Evolutionary conservation across 2,329 filamentous ascomycete species (phyloP).

Genomic region (Aspergillus sp.): DNA sequence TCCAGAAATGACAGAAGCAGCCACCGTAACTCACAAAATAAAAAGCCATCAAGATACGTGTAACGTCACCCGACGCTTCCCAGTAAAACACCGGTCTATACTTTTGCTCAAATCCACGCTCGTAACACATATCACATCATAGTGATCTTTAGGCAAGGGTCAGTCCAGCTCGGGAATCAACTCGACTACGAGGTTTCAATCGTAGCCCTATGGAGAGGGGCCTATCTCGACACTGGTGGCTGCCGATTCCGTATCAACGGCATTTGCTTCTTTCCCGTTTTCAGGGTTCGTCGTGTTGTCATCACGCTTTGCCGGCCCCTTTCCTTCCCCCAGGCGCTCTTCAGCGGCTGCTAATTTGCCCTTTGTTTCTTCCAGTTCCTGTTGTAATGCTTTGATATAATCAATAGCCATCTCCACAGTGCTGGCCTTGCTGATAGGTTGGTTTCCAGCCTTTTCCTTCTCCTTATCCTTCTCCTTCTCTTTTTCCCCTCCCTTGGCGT

Average conservation of each 20-base stretch:
- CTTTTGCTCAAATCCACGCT: constrained; percentile 1
- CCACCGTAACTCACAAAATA: not conserved
- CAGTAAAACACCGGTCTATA: not conserved
- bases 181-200: constrained; percentile 1
- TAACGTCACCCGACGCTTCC: not conserved
- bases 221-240: not conserved
- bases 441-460: constrained; percentile 51
- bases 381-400: constrained; percentile 84
- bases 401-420: constrained; percentile 97
- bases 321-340: constrained; percentile 52
- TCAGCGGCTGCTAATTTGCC: constrained; percentile 66
- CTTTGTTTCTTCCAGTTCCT: constrained; percentile 68
- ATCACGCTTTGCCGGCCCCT: not conserved
- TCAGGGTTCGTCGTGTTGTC: not conserved
- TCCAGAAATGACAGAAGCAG: not conserved
- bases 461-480: constrained; percentile 55
- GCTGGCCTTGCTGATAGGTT: constrained; percentile 86
- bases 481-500: constrained; percentile 45
- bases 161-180: not conserved
- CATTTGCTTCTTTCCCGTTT: not conserved
- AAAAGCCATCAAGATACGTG: not conserved
- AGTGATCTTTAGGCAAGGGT: not conserved
- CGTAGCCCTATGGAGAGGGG: not conserved
- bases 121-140: constrained; percentile 18
- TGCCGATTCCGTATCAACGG: not conserved